Conservation (phyloP, 116 monocot species). For the Cymodocea nodosa region DNA sequence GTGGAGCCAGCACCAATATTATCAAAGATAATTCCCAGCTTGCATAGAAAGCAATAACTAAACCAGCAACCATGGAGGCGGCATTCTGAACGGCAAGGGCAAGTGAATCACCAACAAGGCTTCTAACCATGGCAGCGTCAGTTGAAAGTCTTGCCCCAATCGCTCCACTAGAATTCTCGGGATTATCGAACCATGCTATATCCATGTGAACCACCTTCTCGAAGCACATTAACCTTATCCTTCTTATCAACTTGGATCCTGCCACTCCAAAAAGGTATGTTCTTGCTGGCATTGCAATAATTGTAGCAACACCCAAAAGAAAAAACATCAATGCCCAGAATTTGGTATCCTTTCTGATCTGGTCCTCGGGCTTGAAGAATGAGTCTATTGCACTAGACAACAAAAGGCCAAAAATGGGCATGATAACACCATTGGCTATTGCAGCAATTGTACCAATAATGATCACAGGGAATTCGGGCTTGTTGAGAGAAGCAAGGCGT, state of each 20-base stretch:
- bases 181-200: slow-evolving; percentile 62
- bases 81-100: slow-evolving; percentile 11
- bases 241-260: slow-evolving; percentile 46
- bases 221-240: slow-evolving; percentile 46
- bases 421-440: slow-evolving; percentile 24
- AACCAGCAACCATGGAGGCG: slow-evolving; percentile 10
- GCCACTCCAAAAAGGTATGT: slow-evolving; percentile 51
- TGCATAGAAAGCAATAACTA: slow-evolving; percentile 17
- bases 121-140: slow-evolving; percentile 14
- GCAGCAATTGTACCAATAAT: slow-evolving; percentile 35
- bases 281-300: slow-evolving; percentile 18
- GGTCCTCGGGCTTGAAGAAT: slow-evolving; percentile 43
- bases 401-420: slow-evolving; percentile 48
- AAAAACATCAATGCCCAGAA: slow-evolving; percentile 53
- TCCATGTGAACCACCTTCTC: slow-evolving; percentile 48
- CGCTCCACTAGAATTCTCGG: slow-evolving; percentile 39
- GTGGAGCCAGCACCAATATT: slow-evolving; percentile 14
- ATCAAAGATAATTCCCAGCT: slow-evolving; percentile 21
- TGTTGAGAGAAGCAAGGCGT: slow-evolving; percentile 40
- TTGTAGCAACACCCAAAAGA: slow-evolving; percentile 12
- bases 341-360: slow-evolving; percentile 28
- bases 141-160: slow-evolving; percentile 15
- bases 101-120: slow-evolving; percentile 25
- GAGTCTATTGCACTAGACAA: slow-evolving; percentile 32
- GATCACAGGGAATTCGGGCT: slow-evolving; percentile 43